These are phyloP conservation scores for Colletotrichum tofieldiae DNA, from an alignment of 2,329 filamentous ascomycete species.

Conservation along the genomic window DNA sequence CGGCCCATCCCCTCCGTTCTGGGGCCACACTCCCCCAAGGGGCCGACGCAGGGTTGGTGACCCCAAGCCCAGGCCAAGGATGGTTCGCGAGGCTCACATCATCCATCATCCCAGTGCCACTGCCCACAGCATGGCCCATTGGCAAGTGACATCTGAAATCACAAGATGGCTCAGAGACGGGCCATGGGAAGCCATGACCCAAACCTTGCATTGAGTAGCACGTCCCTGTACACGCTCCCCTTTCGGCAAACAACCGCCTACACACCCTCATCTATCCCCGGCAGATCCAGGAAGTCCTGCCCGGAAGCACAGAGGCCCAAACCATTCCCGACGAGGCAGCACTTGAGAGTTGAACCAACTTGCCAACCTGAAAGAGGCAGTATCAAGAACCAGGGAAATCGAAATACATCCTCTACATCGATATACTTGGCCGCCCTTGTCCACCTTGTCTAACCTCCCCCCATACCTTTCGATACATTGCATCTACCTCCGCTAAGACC, in stretches of 20 bases:
- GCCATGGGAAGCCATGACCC: not conserved
- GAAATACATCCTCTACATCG: slow-evolving; percentile 24
- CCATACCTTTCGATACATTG: slow-evolving; percentile 10
- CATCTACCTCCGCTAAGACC: slow-evolving; percentile 13
- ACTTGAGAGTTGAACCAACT: not conserved
- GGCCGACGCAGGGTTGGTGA: not conserved
- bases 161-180: not conserved
- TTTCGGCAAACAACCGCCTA: not conserved
- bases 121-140: not conserved
- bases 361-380: not conserved
- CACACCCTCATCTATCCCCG: not conserved
- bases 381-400: slow-evolving; percentile 8
- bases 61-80: not conserved
- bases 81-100: slow-evolving; percentile 4
- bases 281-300: not conserved
- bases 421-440: not conserved
- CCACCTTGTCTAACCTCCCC: not conserved
- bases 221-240: too few species aligned
- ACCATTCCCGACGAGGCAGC: slow-evolving; percentile 16
- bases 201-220: not conserved
- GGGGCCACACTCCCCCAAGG: not conserved
- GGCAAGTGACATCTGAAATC: not conserved
- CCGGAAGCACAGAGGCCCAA: not conserved
- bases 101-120: slow-evolving; percentile 5
- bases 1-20: not conserved